phyloP scores from a whole-genome alignment of 2,329 filamentous ascomycete genomes.

The Scopulariopsis brevicaulis region DNA sequence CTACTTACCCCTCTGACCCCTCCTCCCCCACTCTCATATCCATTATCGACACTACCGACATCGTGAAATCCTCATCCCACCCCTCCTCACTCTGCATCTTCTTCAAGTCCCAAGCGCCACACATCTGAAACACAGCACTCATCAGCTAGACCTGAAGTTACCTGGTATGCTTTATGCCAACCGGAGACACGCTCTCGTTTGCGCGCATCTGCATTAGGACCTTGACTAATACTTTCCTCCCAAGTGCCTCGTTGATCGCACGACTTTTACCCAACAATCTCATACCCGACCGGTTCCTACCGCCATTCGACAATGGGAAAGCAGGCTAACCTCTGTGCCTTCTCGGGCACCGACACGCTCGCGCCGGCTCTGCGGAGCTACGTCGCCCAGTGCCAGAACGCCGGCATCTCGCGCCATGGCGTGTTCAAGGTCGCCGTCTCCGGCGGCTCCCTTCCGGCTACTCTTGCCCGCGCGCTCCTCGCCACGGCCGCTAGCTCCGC shows the following conservation, averaged over 20 bases:
- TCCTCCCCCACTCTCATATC: neutral
- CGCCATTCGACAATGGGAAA: conserved; percentile 33
- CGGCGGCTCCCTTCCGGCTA: conserved; percentile 83
- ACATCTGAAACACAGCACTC: neutral
- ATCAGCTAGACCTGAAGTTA: neutral
- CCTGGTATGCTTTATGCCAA: neutral
- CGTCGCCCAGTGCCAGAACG: conserved; percentile 70
- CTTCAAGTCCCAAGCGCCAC: neutral
- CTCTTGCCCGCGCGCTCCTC: conserved; percentile 75
- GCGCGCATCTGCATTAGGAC: neutral
- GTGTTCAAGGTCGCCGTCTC: conserved; percentile 89
- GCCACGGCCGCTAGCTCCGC: conserved; percentile 34
- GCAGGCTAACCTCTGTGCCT: conserved; percentile 68
- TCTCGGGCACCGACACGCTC: conserved; percentile 57
- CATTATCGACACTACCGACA: neutral
- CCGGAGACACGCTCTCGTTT: neutral
- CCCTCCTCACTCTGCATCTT: neutral
- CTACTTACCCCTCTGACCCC: neutral
- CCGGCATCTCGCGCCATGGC: conserved; percentile 67
- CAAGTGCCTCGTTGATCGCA: neutral
- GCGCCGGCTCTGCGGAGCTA: conserved; percentile 71
- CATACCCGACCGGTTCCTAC: neutral
- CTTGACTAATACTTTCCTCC: neutral
- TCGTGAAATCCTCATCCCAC: neutral
- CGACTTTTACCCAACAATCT: neutral